These are phyloP conservation scores for Eragrostis tef DNA, from an alignment of 202 grass and related monocot species.

Conservation along the genomic window DNA sequence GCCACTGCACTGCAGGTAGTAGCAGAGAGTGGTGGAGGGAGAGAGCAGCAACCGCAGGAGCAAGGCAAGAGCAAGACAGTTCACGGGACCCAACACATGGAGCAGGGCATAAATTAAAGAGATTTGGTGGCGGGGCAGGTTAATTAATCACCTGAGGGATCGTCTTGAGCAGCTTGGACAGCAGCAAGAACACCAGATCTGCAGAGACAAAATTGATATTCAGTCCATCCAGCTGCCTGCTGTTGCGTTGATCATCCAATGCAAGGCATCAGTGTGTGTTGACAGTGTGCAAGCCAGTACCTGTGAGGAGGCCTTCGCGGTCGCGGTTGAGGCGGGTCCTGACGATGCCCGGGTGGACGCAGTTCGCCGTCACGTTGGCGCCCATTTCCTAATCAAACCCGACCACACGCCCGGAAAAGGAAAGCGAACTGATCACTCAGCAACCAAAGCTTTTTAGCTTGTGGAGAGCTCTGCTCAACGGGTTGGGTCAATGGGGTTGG, in stretches of 20 bases:
- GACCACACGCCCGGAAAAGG: neutral
- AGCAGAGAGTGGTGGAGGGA: neutral
- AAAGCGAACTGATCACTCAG: neutral
- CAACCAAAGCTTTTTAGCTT: too few relatives aligned
- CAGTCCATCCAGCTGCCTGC: too few relatives aligned
- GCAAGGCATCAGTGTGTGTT: neutral
- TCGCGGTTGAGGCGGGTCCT: conserved; percentile 91
- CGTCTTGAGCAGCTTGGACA: conserved; percentile 91
- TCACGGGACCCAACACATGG: conserved; percentile 46
- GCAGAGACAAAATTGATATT: neutral
- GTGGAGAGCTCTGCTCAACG: too few relatives aligned
- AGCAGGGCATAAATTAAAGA: conserved; percentile 27
- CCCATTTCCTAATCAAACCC: conserved; percentile 56
- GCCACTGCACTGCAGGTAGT: neutral
- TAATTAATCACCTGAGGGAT: conserved; percentile 86
- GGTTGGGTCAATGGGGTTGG: too few relatives aligned
- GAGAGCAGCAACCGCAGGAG: too few relatives aligned
- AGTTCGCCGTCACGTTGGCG: conserved; percentile 83
- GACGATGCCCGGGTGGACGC: conserved; percentile 94
- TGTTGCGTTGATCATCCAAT: neutral
- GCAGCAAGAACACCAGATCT: conserved; percentile 92
- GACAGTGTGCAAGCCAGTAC: conserved; percentile 9
- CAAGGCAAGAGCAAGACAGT: neutral
- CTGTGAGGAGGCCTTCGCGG: conserved; percentile 79
- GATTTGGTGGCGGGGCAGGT: conserved; percentile 33